phyloP scores from a whole-genome alignment of 345 rosid genomes.

The Kandelia obovata region DNA sequence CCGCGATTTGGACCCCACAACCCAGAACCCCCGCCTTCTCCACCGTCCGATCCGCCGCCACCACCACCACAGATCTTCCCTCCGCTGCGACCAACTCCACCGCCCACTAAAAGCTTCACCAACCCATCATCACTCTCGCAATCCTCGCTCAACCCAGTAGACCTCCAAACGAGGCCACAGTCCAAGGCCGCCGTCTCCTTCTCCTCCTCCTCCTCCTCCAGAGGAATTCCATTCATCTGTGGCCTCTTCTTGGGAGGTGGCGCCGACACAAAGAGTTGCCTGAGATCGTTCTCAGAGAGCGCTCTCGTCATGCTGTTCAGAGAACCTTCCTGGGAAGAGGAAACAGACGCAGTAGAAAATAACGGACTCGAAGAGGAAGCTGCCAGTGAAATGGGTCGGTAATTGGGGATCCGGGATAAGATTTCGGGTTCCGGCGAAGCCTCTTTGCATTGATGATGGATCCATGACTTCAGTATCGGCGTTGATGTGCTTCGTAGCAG shows the following conservation, averaged over 20 bases:
- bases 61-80: conserved; percentile 38
- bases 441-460: conserved; percentile 45
- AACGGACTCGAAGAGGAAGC: conserved; percentile 24
- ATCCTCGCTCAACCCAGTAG: not conserved
- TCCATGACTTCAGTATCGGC: conserved; percentile 61
- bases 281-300: not conserved
- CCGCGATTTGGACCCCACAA: conserved; percentile 34
- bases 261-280: not conserved
- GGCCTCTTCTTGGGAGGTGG: not conserved
- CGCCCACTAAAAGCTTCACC: conserved; percentile 27
- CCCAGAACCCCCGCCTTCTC: conserved; percentile 9
- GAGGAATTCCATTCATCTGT: not conserved
- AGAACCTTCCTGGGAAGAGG: not conserved
- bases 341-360: not conserved
- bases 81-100: conserved; percentile 28
- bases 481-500: conserved; percentile 75
- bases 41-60: conserved; percentile 21
- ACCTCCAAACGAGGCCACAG: not conserved
- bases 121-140: conserved; percentile 1
- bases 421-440: conserved; percentile 41
- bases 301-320: not conserved
- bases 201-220: conserved; percentile 4
- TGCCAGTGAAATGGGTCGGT: conserved; percentile 31
- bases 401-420: conserved; percentile 25
- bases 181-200: conserved; percentile 5